Evolutionary conservation across 148 eudicot species (phyloP).

Genomic region (Cornus florida): DNA sequence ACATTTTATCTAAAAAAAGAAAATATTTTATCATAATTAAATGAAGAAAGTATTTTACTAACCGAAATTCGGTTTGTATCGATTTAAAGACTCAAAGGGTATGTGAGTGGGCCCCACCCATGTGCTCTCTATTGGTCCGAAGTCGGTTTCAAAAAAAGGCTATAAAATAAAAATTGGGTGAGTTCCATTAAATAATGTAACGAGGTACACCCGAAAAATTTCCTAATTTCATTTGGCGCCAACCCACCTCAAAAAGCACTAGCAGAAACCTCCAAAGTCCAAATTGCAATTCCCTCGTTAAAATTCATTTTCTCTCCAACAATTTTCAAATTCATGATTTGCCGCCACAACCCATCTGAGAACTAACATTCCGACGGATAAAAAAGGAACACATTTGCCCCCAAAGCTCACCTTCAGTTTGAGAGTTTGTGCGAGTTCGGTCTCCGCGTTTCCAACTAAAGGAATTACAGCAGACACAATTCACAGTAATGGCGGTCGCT

Average conservation of each 20-base stretch:
- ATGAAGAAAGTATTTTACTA: too few species aligned
- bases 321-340: constrained; percentile 2
- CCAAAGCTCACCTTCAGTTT: not conserved
- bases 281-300: not conserved
- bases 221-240: constrained; percentile 11
- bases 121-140: too few species aligned
- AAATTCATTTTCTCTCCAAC: not conserved
- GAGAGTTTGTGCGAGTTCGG: not conserved
- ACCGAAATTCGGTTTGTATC: too few species aligned
- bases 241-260: not conserved
- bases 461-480: not conserved
- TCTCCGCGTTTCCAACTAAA: not conserved
- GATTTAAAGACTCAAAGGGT: too few species aligned
- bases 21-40: too few species aligned
- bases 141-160: too few species aligned
- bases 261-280: not conserved
- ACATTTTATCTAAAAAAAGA: too few species aligned
- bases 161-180: not conserved
- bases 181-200: not conserved
- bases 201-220: not conserved
- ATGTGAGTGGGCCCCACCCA: too few species aligned
- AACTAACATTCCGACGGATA: not conserved
- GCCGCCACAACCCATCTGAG: constrained; percentile 6
- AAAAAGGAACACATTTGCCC: not conserved
- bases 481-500: constrained; percentile 15